phyloP scores from a whole-genome alignment of 2,329 filamentous ascomycete genomes.

The Cladosporium sp. region DNA sequence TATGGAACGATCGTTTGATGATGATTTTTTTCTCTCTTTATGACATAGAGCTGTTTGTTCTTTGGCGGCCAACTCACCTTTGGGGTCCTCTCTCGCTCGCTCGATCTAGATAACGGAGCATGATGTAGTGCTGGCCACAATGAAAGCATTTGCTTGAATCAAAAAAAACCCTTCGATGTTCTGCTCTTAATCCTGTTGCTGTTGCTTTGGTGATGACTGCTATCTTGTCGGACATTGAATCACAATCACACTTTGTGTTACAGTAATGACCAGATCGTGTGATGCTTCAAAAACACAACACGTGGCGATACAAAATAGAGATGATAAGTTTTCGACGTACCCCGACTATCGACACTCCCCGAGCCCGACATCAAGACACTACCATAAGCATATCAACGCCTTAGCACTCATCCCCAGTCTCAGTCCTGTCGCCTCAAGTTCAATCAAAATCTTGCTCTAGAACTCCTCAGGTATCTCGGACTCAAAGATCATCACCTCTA shows the following conservation, averaged over 20 bases:
- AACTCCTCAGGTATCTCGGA: no score
- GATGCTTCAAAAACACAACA: no score
- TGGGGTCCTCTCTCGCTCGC: background rate
- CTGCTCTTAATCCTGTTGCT: background rate
- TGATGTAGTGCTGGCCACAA: conserved; percentile 8
- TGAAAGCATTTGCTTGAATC: background rate
- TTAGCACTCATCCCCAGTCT: no score
- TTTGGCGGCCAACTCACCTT: background rate
- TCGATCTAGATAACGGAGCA: background rate
- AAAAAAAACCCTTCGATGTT: no score
- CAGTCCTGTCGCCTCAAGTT: no score
- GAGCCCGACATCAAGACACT: background rate
- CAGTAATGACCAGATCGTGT: no score
- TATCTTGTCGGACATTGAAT: no score
- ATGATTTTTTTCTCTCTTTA: background rate
- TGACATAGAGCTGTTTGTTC: conserved; percentile 2
- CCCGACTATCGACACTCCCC: background rate
- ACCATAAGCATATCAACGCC: background rate
- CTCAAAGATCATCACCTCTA: no score
- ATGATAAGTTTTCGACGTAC: background rate
- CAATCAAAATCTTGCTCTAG: no score
- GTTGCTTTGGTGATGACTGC: no score
- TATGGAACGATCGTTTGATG: conserved; percentile 3
- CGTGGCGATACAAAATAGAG: background rate
- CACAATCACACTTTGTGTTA: no score